Percentiles rank a stretch among this genome's conserved stretches.
phyloP scores from a whole-genome alignment of 2,329 filamentous ascomycete species.

The Paecilomyces formosus region DNA sequence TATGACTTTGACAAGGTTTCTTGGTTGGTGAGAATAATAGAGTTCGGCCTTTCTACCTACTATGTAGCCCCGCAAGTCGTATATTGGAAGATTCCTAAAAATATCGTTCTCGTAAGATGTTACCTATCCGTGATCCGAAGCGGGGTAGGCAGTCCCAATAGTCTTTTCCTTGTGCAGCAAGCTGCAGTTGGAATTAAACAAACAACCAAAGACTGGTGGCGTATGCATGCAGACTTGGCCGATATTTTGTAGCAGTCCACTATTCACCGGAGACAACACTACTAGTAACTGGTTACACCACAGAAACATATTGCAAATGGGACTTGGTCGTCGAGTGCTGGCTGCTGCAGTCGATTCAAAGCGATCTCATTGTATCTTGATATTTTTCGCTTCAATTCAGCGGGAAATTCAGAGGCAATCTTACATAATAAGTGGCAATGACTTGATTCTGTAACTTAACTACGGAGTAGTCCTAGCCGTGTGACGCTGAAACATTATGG shows the following conservation, averaged over 20 bases:
- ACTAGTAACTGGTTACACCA: too few relatives aligned
- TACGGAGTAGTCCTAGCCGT: too few relatives aligned
- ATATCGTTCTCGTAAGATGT: neutral
- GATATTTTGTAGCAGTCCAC: neutral
- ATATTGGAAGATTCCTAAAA: neutral
- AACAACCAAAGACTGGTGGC: neutral
- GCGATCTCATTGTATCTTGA: too few relatives aligned
- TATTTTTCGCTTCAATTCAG: too few relatives aligned
- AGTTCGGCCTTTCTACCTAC: neutral
- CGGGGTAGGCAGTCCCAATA: neutral
- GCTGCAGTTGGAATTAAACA: neutral
- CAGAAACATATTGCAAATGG: too few relatives aligned
- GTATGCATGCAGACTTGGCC: neutral
- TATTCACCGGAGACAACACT: neutral
- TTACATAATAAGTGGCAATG: too few relatives aligned
- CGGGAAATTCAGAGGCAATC: too few relatives aligned
- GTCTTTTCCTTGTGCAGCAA: neutral
- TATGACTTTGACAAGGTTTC: neutral
- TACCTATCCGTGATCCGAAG: neutral
- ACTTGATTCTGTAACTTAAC: too few relatives aligned
- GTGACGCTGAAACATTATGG: too few relatives aligned
- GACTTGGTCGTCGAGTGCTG: too few relatives aligned
- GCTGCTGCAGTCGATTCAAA: too few relatives aligned
- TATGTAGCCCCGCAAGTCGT: neutral
- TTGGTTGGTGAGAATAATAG: neutral